Conservation (phyloP, 2,329 filamentous ascomycete genomes). For the Apiospora rasikravindrae region DNA sequence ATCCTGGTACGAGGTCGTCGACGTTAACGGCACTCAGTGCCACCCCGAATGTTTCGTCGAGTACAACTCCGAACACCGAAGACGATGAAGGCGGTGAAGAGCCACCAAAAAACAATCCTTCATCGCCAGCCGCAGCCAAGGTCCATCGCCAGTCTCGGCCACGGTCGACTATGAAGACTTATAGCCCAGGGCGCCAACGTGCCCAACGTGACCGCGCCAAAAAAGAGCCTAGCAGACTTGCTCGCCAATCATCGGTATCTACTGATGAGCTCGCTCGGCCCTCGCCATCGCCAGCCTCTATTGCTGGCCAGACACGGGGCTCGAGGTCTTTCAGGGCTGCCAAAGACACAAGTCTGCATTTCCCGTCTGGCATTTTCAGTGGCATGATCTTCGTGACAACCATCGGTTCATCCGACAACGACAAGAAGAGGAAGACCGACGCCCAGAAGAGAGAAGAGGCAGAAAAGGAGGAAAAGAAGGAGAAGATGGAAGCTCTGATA, state of each 20-base stretch:
- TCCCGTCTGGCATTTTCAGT: conserved; percentile 60
- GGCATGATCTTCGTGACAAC: conserved; percentile 80
- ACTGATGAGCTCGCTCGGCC: conserved; percentile 8
- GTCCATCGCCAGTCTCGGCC: conserved; percentile 34
- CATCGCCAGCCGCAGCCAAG: conserved; percentile 42
- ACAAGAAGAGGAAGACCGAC: conserved; percentile 3
- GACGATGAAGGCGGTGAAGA: conserved; percentile 25
- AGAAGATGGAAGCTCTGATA: conserved; percentile 65
- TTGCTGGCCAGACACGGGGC: not conserved
- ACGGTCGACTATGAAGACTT: conserved; percentile 33
- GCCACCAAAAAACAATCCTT: conserved; percentile 25
- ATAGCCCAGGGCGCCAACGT: conserved; percentile 18
- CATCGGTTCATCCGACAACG: conserved; percentile 64
- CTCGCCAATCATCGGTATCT: conserved; percentile 10
- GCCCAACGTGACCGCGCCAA: conserved; percentile 27
- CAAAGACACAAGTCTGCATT: not conserved
- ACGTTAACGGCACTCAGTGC: conserved; percentile 34
- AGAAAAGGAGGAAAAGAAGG: conserved; percentile 40
- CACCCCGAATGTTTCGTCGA: conserved; percentile 35
- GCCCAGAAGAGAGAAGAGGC: conserved; percentile 10
- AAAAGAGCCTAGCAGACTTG: conserved; percentile 18
- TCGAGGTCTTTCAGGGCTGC: conserved; percentile 21
- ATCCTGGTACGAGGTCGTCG: conserved; percentile 32
- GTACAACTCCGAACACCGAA: conserved; percentile 34
- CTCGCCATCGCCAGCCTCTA: conserved; percentile 1